A percentile compares a stretch with the other conserved stretches of the same genome.
Conservation (phyloP, 108 stramenopile species). For the Skeletonema marinoi region DNA sequence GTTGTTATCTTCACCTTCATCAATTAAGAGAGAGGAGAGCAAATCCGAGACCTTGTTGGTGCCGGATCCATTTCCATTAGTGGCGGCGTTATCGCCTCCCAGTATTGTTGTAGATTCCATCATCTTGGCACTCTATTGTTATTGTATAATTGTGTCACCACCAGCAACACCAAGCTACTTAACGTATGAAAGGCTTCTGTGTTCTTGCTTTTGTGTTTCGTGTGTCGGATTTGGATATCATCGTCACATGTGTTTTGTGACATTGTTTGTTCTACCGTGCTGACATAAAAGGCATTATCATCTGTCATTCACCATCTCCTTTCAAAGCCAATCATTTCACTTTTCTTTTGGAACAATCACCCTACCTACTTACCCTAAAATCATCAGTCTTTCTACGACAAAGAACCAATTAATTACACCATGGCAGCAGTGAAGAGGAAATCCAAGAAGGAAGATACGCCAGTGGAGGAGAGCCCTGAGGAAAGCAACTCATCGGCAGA, state of each 20-base stretch:
- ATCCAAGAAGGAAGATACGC: not conserved
- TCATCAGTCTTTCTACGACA: not conserved
- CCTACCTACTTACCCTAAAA: not conserved
- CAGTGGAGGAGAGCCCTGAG: not conserved
- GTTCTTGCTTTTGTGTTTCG: not conserved
- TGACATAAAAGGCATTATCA: too few relatives aligned
- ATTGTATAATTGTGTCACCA: not conserved
- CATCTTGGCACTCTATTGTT: not conserved
- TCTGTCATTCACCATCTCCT: not conserved
- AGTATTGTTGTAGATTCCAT: not conserved
- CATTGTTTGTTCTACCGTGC: not conserved
- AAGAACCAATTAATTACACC: not conserved
- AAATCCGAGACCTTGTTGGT: not conserved
- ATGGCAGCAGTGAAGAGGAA: not conserved
- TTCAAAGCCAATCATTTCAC: not conserved
- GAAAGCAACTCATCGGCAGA: not conserved
- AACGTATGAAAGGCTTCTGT: not conserved
- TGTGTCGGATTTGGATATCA: too few relatives aligned
- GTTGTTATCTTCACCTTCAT: not conserved
- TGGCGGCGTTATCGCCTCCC: not conserved
- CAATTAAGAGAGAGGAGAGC: not conserved
- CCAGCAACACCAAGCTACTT: too few relatives aligned
- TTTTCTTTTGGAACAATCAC: not conserved
- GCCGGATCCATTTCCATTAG: not conserved
- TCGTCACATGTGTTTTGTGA: not conserved